Evolutionary conservation across 371 early-diverging fungal genomes (phyloP).

Genomic region (Vairimorpha apis): DNA sequence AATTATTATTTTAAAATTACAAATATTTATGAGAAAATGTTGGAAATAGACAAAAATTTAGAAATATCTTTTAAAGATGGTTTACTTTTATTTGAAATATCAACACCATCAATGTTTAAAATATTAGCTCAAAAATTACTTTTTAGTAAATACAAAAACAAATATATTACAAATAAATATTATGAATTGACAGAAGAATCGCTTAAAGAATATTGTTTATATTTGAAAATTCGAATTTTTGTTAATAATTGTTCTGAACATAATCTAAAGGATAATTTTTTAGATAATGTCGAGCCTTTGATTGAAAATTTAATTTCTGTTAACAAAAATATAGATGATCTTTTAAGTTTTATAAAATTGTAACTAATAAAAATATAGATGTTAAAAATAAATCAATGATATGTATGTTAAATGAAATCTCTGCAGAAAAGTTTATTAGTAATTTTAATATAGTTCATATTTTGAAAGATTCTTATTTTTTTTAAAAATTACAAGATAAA

Average conservation of each 20-base stretch:
- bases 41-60: slow-evolving; percentile 36
- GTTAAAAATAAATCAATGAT: neutral
- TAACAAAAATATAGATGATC: slow-evolving; percentile 41
- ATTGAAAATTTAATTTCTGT: slow-evolving; percentile 39
- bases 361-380: slow-evolving; percentile 10
- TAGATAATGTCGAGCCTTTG: slow-evolving; percentile 27
- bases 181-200: slow-evolving; percentile 15
- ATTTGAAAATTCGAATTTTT: slow-evolving; percentile 48
- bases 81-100: slow-evolving; percentile 18
- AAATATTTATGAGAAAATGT: slow-evolving; percentile 42
- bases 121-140: slow-evolving; percentile 22
- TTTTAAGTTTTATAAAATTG: slow-evolving; percentile 47
- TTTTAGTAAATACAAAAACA: neutral
- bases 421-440: slow-evolving; percentile 35
- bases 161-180: slow-evolving; percentile 31
- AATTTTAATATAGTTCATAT: slow-evolving; percentile 26
- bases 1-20: slow-evolving; percentile 7
- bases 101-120: slow-evolving; percentile 9
- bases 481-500: slow-evolving; percentile 37
- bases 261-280: no score
- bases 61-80: slow-evolving; percentile 30
- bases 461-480: slow-evolving; percentile 52
- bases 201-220: slow-evolving; percentile 21
- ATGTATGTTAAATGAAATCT: slow-evolving; percentile 34
- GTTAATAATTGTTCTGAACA: no score